Percentiles rank a stretch among this genome's conserved stretches.
phyloP scores from a whole-genome alignment of 1,284 basidiomycete genomes.

The Peniophora sp. region DNA sequence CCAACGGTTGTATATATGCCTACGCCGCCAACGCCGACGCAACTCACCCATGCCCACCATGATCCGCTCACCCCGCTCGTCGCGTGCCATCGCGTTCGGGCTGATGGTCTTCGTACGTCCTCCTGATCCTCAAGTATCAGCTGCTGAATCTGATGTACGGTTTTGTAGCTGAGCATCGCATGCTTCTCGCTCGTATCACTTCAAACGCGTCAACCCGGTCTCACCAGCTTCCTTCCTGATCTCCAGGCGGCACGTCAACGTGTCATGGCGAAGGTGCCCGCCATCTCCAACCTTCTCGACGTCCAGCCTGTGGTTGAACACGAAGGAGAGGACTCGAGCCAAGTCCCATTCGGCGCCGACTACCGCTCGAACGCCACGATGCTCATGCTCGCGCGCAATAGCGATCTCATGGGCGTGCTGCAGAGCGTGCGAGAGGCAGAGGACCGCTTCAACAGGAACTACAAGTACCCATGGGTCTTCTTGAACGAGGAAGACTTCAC shows the following conservation, averaged over 20 bases:
- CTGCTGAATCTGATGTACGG: too few species aligned
- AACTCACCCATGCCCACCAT: not conserved
- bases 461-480: slow-evolving; percentile 66
- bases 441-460: slow-evolving; percentile 59
- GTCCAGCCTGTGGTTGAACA: too few species aligned
- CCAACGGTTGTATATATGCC: too few species aligned
- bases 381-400: slow-evolving; percentile 56
- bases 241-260: too few species aligned
- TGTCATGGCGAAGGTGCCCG: too few species aligned
- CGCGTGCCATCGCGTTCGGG: not conserved
- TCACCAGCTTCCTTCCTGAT: not conserved
- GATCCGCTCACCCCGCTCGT: not conserved
- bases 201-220: not conserved
- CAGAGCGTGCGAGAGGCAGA: slow-evolving; percentile 53
- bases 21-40: too few species aligned
- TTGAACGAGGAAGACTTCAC: slow-evolving; percentile 67
- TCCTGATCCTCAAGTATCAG: too few species aligned
- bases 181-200: not conserved
- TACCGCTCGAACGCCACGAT: slow-evolving; percentile 24
- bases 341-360: not conserved
- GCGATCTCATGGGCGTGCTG: slow-evolving; percentile 56
- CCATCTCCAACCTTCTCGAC: too few species aligned
- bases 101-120: not conserved
- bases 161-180: not conserved
- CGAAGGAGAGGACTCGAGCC: too few species aligned